Conservation (phyloP, 371 early-diverging fungal genomes). For the Conidiobolus incongruus region DNA sequence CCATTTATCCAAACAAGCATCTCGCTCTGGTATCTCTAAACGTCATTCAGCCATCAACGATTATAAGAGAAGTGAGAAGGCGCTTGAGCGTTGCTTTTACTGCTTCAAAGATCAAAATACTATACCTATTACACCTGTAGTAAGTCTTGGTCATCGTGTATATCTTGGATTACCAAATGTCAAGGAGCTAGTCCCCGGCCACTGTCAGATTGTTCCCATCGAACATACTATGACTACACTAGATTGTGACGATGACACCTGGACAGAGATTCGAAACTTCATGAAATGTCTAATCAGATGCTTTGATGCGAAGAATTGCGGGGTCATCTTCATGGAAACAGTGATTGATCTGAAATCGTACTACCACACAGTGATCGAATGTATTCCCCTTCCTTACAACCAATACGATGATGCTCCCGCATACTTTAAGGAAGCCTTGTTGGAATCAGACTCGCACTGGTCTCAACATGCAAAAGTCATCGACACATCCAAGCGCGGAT, state of each 20-base stretch:
- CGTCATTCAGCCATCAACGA: constrained; percentile 11
- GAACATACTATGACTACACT: constrained; percentile 63
- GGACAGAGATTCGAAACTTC: constrained; percentile 87
- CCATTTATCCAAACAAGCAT: constrained; percentile 35
- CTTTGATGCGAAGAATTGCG: constrained; percentile 41
- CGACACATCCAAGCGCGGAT: constrained; percentile 43
- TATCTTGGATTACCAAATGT: constrained; percentile 61
- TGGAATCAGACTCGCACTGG: constrained; percentile 66
- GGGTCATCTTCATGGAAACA: constrained; percentile 74
- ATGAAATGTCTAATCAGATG: constrained; percentile 80
- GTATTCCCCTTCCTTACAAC: constrained; percentile 68
- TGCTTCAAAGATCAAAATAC: constrained; percentile 44
- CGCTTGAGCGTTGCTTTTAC: constrained; percentile 40
- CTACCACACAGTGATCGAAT: constrained; percentile 73
- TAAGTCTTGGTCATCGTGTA: constrained; percentile 47
- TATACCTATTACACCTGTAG: constrained; percentile 43
- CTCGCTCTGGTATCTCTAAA: background rate
- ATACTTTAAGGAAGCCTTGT: constrained; percentile 68
- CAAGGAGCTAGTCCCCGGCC: constrained; percentile 55
- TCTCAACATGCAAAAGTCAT: constrained; percentile 76
- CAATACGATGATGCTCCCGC: constrained; percentile 54
- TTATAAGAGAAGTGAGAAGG: constrained; percentile 35
- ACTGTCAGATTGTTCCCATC: constrained; percentile 74
- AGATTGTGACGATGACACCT: constrained; percentile 72
- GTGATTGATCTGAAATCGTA: constrained; percentile 44